Evolutionary conservation across 2,329 filamentous ascomycete species (phyloP), one percentile per base, ranked within the genome.

Genomic region (Aspergillus hiratsukae): DNA sequence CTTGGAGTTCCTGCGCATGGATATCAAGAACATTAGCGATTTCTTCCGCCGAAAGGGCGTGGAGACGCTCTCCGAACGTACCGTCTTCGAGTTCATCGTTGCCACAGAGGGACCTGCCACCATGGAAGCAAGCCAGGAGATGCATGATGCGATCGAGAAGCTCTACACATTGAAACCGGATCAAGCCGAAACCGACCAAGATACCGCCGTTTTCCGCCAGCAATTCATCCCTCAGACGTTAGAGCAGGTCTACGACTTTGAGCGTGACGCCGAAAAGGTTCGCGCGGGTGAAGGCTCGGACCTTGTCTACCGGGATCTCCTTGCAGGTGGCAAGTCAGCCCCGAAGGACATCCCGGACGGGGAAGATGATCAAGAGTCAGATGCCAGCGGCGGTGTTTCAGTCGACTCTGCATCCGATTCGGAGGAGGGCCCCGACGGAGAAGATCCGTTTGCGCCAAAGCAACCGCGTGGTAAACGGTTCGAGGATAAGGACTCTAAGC

Each of bases 181-280:
- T 11, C 59, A 76, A 7, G 78, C 74, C 1, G 78, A 80, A 1
- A 78, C 79, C 49, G 79, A 81, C 4, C 80, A 83, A 46, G 90
- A 96, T 66, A 90, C 91, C 56, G 90, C 94, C 63, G 94, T 97
- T 5, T 99, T 97, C 78, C 84, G 93, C 66, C 89, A 96, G 67
- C 91, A 97, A 72, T 99, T 95, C 73, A 97, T 99, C 52, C 94
- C 94, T 0, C 92, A 96, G 73, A 97, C 90, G 0, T 81, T 99
- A 46, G 90, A 97, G 64, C 91, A 99, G 69, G 93, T 99, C 4
- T 97, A 97, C 73, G 92, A 99, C 70, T 87, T 96, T 51, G 94
- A 97, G 74, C 88, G 92, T 64, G 94, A 97, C 64, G 90, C 87
- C 1, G 87, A 90, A 65, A 87, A 86, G 71, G 83, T 96, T 23